Base-by-base conservation (phyloP, 176 grass and related monocot species). In the Aegilops umbellulata region DNA sequence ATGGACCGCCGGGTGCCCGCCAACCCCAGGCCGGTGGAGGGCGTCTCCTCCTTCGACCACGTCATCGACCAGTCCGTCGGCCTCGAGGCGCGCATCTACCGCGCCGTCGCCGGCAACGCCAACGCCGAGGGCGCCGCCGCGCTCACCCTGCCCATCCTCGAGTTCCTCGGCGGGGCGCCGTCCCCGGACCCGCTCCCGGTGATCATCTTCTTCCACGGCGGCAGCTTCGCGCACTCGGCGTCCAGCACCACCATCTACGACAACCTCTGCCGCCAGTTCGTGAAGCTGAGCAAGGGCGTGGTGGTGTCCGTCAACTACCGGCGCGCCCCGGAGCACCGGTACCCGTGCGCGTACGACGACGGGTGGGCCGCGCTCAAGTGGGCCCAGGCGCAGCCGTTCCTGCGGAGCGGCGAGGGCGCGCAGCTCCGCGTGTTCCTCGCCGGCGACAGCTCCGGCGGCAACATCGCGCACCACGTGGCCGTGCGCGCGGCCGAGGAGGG, bases 191-290 rank as follows among this genome's bases (percentile, higher is more conserved):
- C 90, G 20, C 94, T 96, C 79, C 92, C 94, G n/a, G 97, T 99
- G 31, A 96, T 99, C 76, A 89, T 99, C 51, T 96, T 99, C 97
- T 99, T 96, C 89, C 97, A 96, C 71, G 94, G 97, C n/a, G 94
- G 97, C 77, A 99, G 97, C 92, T 99, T 99, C 39, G 92, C 92
- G 1, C 97, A 99, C 87, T 99, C 94, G 0, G 93, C 92, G 0
- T 88, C 94, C 65, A 90, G 93, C 74, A 94, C 90, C 10, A 57
- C 92, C 20, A 99, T 99, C 75, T 99, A 99, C 84, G 94, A 99
- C 76, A 51, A 88, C 19, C 79, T 99, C 15, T 99, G 97, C 92
- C 88, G 97, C 29, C 86, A 87, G 58, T 90, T 96, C 60, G 94
- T 96, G 23, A 92, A 86, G 64, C 94, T 94, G 53, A 91, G 92